phyloP scores from a whole-genome alignment of 768 basidiomycete species.

The Chalciporus chontae region DNA sequence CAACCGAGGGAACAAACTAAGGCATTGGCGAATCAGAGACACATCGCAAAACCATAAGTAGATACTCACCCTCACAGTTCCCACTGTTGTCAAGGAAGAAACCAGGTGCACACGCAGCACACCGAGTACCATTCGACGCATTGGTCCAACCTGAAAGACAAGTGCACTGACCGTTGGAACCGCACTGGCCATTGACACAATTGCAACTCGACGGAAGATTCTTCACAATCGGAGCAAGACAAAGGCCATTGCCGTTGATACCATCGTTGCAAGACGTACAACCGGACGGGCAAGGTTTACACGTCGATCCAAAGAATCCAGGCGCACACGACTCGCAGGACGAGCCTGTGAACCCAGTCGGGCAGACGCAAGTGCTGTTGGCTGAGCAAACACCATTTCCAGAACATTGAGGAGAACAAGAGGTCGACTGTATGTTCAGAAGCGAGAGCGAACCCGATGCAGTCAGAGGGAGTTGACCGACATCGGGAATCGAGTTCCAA shows the following conservation, averaged over 20 bases:
- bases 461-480: slow-evolving; percentile 59
- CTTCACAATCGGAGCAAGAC: slow-evolving; percentile 47
- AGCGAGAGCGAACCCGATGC: slow-evolving; percentile 51
- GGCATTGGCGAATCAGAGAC: slow-evolving; percentile 1
- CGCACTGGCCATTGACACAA: slow-evolving; percentile 79
- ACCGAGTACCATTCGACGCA: slow-evolving; percentile 68
- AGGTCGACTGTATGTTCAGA: slow-evolving; percentile 66
- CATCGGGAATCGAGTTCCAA: slow-evolving; percentile 78
- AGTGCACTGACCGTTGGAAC: slow-evolving; percentile 60
- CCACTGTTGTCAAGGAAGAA: slow-evolving; percentile 71
- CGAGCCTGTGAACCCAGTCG: slow-evolving; percentile 69
- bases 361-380: slow-evolving; percentile 69
- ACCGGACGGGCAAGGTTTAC: slow-evolving; percentile 63
- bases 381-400: slow-evolving; percentile 69
- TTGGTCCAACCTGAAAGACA: slow-evolving; percentile 79
- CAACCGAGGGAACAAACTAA: slow-evolving; percentile 75
- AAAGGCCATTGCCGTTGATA: slow-evolving; percentile 71
- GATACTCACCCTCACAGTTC: slow-evolving; percentile 61
- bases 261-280: slow-evolving; percentile 78
- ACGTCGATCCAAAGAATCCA: slow-evolving; percentile 74
- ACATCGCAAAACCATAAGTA: neutral
- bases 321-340: slow-evolving; percentile 75
- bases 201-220: slow-evolving; percentile 69
- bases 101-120: slow-evolving; percentile 68
- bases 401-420: slow-evolving; percentile 75